Conservation (phyloP, 768 basidiomycete genomes). For the Kwoniella newhampshirensis region DNA sequence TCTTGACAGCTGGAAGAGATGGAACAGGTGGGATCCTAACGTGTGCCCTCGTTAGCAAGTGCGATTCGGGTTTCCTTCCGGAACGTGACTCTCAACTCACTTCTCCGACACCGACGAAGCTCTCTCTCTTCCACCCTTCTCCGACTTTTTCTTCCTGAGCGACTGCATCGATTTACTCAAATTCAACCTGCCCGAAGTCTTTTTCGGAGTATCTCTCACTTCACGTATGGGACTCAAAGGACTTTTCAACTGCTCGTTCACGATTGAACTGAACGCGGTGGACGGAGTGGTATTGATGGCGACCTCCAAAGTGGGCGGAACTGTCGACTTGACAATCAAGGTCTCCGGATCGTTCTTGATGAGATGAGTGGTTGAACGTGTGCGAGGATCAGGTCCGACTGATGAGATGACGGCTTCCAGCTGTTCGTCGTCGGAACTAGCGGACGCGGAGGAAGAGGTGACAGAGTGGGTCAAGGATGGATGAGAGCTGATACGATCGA, state of each 20-base stretch:
- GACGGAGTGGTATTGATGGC: slow-evolving; percentile 9
- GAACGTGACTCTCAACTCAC: slow-evolving; percentile 10
- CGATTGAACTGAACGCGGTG: slow-evolving; percentile 8
- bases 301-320: slow-evolving; percentile 8
- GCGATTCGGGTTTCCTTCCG: too few relatives aligned
- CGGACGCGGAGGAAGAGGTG: slow-evolving; percentile 11
- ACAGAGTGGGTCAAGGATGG: slow-evolving; percentile 18
- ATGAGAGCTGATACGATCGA: slow-evolving; percentile 5
- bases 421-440: slow-evolving; percentile 7
- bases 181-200: slow-evolving; percentile 16
- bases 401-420: slow-evolving; percentile 8
- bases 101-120: slow-evolving; percentile 17
- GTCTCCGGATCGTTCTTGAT: too few relatives aligned
- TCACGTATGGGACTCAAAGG: not conserved
- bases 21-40: slow-evolving; percentile 5
- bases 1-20: slow-evolving; percentile 9
- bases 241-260: slow-evolving; percentile 7
- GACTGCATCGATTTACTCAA: slow-evolving; percentile 31
- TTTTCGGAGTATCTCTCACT: slow-evolving; percentile 11
- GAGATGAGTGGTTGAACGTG: too few relatives aligned
- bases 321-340: slow-evolving; percentile 8
- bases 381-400: slow-evolving; percentile 3
- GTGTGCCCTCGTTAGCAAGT: not conserved
- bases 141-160: slow-evolving; percentile 18
- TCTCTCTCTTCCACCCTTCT: slow-evolving; percentile 14